These are phyloP conservation scores for Debaryomyces subglobosus DNA, from an alignment of 1,139 yeast species.

Conservation along the genomic window DNA sequence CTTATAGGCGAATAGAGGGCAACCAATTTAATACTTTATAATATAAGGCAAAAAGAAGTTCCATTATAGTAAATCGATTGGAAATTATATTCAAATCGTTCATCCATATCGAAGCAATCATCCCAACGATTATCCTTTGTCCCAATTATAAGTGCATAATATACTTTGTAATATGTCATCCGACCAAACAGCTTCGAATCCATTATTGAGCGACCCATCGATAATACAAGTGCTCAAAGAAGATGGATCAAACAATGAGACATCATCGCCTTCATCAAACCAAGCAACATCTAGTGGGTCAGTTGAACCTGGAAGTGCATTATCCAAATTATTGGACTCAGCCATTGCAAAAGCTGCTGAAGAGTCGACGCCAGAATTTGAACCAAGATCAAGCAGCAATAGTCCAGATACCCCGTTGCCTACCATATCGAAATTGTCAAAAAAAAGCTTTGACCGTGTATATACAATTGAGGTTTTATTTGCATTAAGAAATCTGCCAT, in stretches of 20 bases:
- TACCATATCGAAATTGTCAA: slow-evolving; percentile 16
- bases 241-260: slow-evolving; percentile 12
- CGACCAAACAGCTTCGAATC: slow-evolving; percentile 20
- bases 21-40: neutral
- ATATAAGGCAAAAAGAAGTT: neutral
- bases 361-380: slow-evolving; percentile 47
- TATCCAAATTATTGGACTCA: slow-evolving; percentile 45
- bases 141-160: neutral
- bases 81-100: neutral
- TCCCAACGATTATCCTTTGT: neutral
- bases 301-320: slow-evolving; percentile 39
- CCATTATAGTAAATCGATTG: neutral
- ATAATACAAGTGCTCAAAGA: slow-evolving; percentile 26
- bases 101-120: neutral
- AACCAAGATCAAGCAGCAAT: slow-evolving; percentile 17
- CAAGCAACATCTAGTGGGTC: slow-evolving; percentile 10
- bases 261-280: neutral
- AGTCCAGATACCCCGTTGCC: slow-evolving; percentile 15
- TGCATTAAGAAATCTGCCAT: slow-evolving; percentile 38
- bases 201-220: slow-evolving; percentile 38
- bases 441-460: slow-evolving; percentile 20
- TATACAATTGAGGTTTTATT: slow-evolving; percentile 44
- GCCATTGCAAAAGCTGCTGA: slow-evolving; percentile 54
- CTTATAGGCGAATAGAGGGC: neutral
- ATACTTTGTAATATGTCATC: slow-evolving; percentile 8